Evolutionary conservation across 192 early-diverging fungal species (phyloP).

Genomic region (Entophlyctis luteolus): DNA sequence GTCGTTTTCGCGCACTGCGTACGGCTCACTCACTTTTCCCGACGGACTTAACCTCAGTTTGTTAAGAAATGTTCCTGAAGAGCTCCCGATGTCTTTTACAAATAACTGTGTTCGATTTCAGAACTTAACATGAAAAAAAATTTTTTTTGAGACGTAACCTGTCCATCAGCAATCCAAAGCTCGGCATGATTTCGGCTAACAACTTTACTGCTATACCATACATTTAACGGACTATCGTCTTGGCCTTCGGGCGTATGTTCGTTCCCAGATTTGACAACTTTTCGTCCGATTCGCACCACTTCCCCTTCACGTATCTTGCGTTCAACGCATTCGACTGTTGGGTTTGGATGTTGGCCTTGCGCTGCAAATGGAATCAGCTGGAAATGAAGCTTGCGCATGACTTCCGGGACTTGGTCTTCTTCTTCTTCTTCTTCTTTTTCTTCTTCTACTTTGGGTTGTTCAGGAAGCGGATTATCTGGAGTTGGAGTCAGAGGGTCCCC

Average conservation of each 20-base stretch:
- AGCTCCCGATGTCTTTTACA: conserved; percentile 91
- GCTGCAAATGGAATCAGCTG: conserved; percentile 44
- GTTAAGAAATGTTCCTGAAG: conserved; percentile 97
- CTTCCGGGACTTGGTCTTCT: conserved; percentile 1
- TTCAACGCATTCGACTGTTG: conserved; percentile 45
- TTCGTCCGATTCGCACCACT: conserved; percentile 42
- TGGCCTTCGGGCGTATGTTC: conserved; percentile 28
- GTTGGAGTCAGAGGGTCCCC: background rate
- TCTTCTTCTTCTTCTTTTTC: background rate
- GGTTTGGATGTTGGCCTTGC: conserved; percentile 32
- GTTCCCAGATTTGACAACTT: conserved; percentile 46
- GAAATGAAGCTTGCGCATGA: conserved; percentile 25
- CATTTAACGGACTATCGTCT: conserved; percentile 38
- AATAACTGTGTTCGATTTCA: conserved; percentile 59
- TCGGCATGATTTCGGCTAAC: conserved; percentile 90
- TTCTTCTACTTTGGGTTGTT: background rate
- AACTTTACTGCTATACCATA: conserved; percentile 73
- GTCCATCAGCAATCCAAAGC: conserved; percentile 78
- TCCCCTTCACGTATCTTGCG: conserved; percentile 44
- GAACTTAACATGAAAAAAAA: background rate
- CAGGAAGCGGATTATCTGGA: background rate
- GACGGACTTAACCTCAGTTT: conserved; percentile 86
- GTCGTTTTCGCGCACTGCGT: conserved; percentile 63
- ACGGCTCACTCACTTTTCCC: conserved; percentile 76
- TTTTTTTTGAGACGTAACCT: conserved; percentile 31